Base-by-base conservation (phyloP, 768 basidiomycete species). In the Clavulina sp. region DNA sequence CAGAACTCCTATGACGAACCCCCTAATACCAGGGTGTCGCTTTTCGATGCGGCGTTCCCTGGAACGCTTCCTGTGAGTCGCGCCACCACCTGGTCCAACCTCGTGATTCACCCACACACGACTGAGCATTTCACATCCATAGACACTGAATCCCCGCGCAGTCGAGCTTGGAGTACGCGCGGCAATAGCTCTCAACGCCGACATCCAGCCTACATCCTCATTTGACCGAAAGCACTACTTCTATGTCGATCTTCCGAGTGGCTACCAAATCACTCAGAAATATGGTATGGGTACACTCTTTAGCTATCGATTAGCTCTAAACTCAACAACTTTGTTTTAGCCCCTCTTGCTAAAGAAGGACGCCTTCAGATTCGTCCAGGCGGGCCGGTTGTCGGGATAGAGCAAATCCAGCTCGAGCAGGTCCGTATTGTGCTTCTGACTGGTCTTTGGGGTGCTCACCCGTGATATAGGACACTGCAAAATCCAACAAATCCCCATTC, bases 221-320 rank as follows among this genome's bases (percentile, higher is more conserved):
- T 97, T 97, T 59, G 95, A 97, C 65, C 72, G 95, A 57, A 99
- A 99, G 62, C 95, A 97, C 63, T 99, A 99, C 63, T 96, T 96
- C 64, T 97, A 99, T 61, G 75, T 86, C 3, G 95, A 97, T 64
- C 73, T 95, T 32, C 91, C 95, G 0, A 73, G 82, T 3, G 93
- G 93, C 0, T 97, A 91, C 65, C 95, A 99, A 66, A 93, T 99
- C 56, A 99, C 92, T 0, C 92, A 97, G 62, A 84, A 87, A 56
- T 95, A 97, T 64, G 76, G 87, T 87, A 54, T 57, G 68, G 57
- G 18, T 5, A 3, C 0, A 16, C 26, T 33, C 28, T 34, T 4
- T 5, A 29, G 18, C 23, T 19, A 21, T 31, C 7, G 5, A 6
- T 16, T 43, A 30, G 6, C 30, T 49, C 49, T 5, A 4, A 19